phyloP scores from a whole-genome alignment of 2,329 filamentous ascomycete genomes.

The Gaeumannomyces sp. region DNA sequence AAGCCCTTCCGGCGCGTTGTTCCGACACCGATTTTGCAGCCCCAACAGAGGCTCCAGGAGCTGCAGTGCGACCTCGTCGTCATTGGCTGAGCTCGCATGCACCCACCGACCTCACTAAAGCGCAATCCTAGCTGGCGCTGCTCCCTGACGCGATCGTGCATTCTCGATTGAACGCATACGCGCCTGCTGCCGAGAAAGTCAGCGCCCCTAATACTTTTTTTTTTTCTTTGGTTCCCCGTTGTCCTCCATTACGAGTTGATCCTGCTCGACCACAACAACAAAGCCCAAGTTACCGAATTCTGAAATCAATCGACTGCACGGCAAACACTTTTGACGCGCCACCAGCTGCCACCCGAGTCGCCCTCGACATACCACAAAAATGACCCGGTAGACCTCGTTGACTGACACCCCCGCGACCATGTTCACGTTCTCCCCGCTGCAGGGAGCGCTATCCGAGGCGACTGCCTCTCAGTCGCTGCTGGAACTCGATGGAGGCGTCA shows the following conservation, averaged over 20 bases:
- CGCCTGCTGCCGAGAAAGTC: neutral
- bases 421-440: constrained; percentile 93
- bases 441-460: constrained; percentile 84
- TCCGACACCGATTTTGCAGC: constrained; percentile 1
- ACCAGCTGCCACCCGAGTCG: neutral
- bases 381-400: neutral
- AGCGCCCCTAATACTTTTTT: neutral
- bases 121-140: neutral
- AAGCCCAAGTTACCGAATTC: neutral
- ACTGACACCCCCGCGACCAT: constrained; percentile 42
- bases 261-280: neutral
- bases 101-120: no score
- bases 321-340: neutral
- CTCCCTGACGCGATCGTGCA: constrained; percentile 1
- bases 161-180: neutral
- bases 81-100: neutral
- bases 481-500: constrained; percentile 94
- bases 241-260: neutral
- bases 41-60: neutral
- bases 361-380: neutral
- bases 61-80: neutral
- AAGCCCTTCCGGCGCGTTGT: constrained; percentile 3
- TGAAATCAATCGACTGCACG: neutral
- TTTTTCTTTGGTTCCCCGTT: neutral
- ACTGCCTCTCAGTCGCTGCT: constrained; percentile 89